Conservation (phyloP, 495 filamentous ascomycete species). For the Neurospora cerealis region DNA sequence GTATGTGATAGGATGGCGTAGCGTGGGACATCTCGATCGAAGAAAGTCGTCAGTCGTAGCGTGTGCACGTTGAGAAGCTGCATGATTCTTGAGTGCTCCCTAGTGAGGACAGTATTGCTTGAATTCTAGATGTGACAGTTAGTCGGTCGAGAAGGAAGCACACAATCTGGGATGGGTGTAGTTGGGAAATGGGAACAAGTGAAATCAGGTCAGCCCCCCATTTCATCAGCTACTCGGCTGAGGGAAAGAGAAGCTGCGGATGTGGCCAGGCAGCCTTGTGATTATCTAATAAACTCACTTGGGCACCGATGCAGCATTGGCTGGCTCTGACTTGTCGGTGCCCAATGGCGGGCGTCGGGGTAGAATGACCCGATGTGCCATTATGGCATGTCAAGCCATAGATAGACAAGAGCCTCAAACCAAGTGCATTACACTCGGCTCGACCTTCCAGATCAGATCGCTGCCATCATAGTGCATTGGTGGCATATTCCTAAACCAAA, state of each 20-base stretch:
- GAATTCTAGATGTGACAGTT: not conserved
- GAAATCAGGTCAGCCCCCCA: not conserved
- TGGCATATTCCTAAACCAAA: not conserved
- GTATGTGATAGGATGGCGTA: conserved; percentile 15
- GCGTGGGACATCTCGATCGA: not conserved
- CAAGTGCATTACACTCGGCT: not conserved
- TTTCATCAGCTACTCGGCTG: not conserved
- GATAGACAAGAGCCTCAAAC: not conserved
- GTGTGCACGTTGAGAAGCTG: conserved; percentile 1
- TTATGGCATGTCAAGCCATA: not conserved
- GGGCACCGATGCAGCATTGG: not conserved
- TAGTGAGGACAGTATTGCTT: not conserved
- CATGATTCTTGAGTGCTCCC: not conserved
- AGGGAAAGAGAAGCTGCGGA: not conserved
- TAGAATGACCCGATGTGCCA: not conserved
- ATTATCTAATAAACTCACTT: not conserved
- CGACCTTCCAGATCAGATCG: not conserved
- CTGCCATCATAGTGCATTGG: not conserved
- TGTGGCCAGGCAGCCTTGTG: not conserved
- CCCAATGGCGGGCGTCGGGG: not conserved
- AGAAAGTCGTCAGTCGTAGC: not conserved
- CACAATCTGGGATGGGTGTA: not conserved
- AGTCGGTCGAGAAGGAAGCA: not conserved
- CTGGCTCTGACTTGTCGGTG: fast-evolving
- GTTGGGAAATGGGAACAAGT: not conserved